Percentiles rank a stretch among this genome's conserved stretches.
These are phyloP conservation scores for Sideroxylon spinosum DNA, from an alignment of 179 eudicot species.

Conservation along the genomic window DNA sequence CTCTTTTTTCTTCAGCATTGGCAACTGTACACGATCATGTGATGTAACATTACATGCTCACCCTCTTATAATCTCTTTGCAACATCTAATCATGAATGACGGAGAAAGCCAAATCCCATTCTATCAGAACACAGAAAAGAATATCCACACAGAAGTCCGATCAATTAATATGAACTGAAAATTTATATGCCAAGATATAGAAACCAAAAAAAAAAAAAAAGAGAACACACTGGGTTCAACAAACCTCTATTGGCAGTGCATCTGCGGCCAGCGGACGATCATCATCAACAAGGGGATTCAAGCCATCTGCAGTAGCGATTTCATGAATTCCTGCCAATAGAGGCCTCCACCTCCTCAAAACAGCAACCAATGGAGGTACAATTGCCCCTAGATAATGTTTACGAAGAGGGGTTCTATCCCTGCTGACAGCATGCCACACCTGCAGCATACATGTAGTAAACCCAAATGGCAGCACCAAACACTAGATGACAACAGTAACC, in stretches of 20 bases:
- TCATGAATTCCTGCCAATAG: conserved; percentile 94
- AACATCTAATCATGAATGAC: background rate
- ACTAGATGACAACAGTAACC: background rate
- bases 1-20: too few relatives aligned
- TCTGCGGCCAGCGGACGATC: conserved; percentile 92
- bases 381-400: conserved; percentile 87
- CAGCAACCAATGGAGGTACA: conserved; percentile 87
- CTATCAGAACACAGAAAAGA: background rate
- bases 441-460: conserved; percentile 28
- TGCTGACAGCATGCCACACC: conserved; percentile 92
- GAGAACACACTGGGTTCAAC: background rate
- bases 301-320: conserved; percentile 79
- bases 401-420: conserved; percentile 77
- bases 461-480: background rate
- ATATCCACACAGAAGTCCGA: background rate
- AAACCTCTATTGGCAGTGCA: conserved; percentile 85
- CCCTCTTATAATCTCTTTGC: background rate
- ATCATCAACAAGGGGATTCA: conserved; percentile 84
- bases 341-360: conserved; percentile 95
- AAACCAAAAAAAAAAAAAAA: too few relatives aligned
- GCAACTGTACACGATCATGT: background rate
- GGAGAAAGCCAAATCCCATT: background rate
- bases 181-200: background rate
- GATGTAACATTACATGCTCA: background rate
- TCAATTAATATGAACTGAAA: background rate